phyloP scores from a whole-genome alignment of 305 asterid genomes.

The Euphrasia arctica region DNA sequence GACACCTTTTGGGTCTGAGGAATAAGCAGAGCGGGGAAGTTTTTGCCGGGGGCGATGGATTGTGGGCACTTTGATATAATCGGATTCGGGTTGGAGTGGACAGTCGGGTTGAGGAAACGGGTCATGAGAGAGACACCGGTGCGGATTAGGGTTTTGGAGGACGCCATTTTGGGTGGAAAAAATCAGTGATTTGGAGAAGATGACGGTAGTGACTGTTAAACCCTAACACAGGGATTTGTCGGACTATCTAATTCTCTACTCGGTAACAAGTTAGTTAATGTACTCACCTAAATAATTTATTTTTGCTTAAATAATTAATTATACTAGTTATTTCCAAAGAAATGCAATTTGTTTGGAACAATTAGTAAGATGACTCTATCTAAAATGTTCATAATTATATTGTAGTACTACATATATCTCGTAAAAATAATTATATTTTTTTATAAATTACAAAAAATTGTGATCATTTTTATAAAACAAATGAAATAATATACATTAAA shows the following conservation, averaged over 20 bases:
- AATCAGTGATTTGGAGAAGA: slow-evolving; percentile 14
- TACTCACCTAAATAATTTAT: too few relatives aligned
- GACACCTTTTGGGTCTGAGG: slow-evolving; percentile 36
- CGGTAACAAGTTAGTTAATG: background rate
- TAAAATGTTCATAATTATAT: too few relatives aligned
- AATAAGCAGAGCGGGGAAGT: slow-evolving; percentile 40
- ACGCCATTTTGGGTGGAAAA: slow-evolving; percentile 40
- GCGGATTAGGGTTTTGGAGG: slow-evolving; percentile 68
- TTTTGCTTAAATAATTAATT: too few relatives aligned
- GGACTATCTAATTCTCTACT: background rate
- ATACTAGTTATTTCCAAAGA: too few relatives aligned
- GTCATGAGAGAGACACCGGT: slow-evolving; percentile 54
- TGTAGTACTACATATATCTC: too few relatives aligned
- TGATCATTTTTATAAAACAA: too few relatives aligned
- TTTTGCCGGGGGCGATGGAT: slow-evolving; percentile 37
- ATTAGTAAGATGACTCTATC: too few relatives aligned
- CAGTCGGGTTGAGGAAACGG: slow-evolving; percentile 40
- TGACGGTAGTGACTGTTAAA: slow-evolving; percentile 6
- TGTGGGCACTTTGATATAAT: slow-evolving; percentile 30
- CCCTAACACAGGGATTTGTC: slow-evolving; percentile 22
- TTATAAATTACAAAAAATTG: too few relatives aligned
- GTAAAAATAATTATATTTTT: too few relatives aligned
- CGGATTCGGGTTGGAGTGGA: slow-evolving; percentile 24
- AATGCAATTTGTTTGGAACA: too few relatives aligned
- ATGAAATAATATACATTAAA: too few relatives aligned